phyloP scores from a whole-genome alignment of 2,329 filamentous ascomycete genomes.

The Cytospora chrysosperma region DNA sequence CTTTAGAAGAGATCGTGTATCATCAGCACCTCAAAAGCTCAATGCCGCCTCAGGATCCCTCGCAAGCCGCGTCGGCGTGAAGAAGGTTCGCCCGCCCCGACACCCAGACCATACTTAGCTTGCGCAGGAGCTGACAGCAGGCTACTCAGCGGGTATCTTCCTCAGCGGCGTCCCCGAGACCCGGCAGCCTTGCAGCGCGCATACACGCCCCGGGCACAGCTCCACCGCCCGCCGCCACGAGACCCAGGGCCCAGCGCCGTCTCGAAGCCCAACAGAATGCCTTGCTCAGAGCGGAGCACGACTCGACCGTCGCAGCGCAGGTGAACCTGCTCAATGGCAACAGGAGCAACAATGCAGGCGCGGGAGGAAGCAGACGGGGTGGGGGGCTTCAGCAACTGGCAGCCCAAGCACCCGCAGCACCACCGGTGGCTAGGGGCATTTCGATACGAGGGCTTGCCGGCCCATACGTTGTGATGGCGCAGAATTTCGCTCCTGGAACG shows the following conservation, averaged over 20 bases:
- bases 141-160: constrained; percentile 26
- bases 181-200: constrained; percentile 47
- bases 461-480: constrained; percentile 70
- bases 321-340: constrained; percentile 34
- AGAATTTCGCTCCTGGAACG: constrained; percentile 80
- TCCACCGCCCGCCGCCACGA: constrained; percentile 31
- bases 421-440: constrained; percentile 48
- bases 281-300: constrained; percentile 42
- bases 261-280: constrained; percentile 32
- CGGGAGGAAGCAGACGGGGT: constrained; percentile 25
- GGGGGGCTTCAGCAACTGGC: constrained; percentile 26
- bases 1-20: constrained; percentile 60
- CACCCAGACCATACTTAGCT: constrained; percentile 25
- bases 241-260: constrained; percentile 36
- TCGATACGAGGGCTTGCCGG: constrained; percentile 73
- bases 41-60: constrained; percentile 54
- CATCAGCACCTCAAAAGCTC: constrained; percentile 54
- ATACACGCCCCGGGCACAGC: constrained; percentile 41
- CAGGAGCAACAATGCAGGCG: constrained; percentile 27
- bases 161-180: constrained; percentile 30
- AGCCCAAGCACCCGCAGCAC: constrained; percentile 36
- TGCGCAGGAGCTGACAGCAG: constrained; percentile 7
- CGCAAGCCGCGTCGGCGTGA: constrained; percentile 70
- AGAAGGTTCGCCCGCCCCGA: constrained; percentile 55
- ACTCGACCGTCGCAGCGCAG: constrained; percentile 30